Conservation (phyloP, 1,284 basidiomycete genomes). For the Malassezia yamatoensis region DNA sequence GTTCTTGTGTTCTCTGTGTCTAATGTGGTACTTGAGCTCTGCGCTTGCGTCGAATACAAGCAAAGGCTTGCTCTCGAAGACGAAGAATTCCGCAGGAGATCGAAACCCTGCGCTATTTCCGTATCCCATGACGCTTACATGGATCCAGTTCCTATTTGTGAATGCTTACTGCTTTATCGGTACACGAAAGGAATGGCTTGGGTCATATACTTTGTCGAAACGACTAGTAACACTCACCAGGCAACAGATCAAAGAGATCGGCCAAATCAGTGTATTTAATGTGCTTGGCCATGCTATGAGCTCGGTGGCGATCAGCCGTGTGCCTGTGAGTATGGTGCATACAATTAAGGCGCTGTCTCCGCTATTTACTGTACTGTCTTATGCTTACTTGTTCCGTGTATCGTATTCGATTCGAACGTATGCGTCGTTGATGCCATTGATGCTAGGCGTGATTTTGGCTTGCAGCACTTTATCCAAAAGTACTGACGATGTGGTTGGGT, state of each 20-base stretch:
- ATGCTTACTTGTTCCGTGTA: conserved; percentile 81
- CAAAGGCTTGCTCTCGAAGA: conserved; percentile 62
- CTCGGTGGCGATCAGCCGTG: conserved; percentile 87
- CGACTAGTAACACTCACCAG: conserved; percentile 55
- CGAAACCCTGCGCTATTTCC: conserved; percentile 56
- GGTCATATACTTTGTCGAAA: conserved; percentile 25
- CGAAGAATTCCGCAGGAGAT: neutral
- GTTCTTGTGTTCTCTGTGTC: conserved; percentile 30
- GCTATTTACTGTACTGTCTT: conserved; percentile 88
- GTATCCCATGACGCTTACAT: conserved; percentile 83
- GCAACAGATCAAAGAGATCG: conserved; percentile 64
- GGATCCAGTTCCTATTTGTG: conserved; percentile 92
- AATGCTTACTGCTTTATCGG: conserved; percentile 67
- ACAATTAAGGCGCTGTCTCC: conserved; percentile 97
- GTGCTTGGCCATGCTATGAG: conserved; percentile 95
- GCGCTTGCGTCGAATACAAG: conserved; percentile 80
- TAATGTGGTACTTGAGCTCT: conserved; percentile 54
- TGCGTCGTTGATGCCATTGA: conserved; percentile 83
- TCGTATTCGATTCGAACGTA: conserved; percentile 86
- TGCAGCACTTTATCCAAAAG: conserved; percentile 88
- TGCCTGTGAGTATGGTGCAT: conserved; percentile 93
- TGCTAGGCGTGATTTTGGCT: conserved; percentile 90
- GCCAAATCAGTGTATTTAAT: conserved; percentile 83
- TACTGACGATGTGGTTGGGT: conserved; percentile 31
- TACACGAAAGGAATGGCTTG: conserved; percentile 23